Base-by-base conservation (phyloP, 78 protist genomes). In the Paratrimastix pyriformis region DNA sequence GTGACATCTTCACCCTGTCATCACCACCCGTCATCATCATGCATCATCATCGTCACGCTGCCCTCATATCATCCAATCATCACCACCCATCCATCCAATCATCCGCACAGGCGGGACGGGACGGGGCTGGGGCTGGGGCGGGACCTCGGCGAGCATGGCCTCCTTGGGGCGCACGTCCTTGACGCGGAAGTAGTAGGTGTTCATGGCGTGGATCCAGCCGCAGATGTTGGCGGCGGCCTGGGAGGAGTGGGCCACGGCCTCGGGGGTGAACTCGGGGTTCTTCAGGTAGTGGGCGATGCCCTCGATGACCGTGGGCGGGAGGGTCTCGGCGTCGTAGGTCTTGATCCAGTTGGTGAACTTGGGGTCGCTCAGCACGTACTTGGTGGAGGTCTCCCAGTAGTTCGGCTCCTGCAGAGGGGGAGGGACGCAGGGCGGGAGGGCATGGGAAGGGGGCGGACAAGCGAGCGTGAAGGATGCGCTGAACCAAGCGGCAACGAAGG, bases 201-300 rank as follows among this genome's bases (percentile, higher is more conserved):
- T 74, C 54, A 87, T 76, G 15, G 91, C 91, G n/a, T 52, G 55
- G 35, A 82, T 74, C 87, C 87, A 87, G 15, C 71, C 74, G 80
- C 91, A 82, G n/a, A 87, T 3, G 44, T 82, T 86, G 32, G 64
- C 87, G 13, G 87, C 86, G 0, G 91, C 86, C 1, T 46, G 1
- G 6, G 79, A 70, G 6, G 69, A 74, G 65, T 78, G 52, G 32
- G 45, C 64, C 11, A 79, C 43, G 21, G 6, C 1, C 21, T 52
- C 84, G 2, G 77, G 71, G 21, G 58, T 30, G 77, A 82, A 87
- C 37, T 52, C 82, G 13, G 38, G 74, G 68, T 59, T 46, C 3
- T 50, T 35, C 39, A 46, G 58, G 74, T 71, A 77, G 8, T 24
- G 40, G 32, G 66, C 75, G 46, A 90, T 52, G 65, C 5, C 0